Evolutionary conservation across 2,329 filamentous ascomycete species (phyloP), one percentile per base, ranked within the genome.

Genomic region (Hypoxylon sp.): DNA sequence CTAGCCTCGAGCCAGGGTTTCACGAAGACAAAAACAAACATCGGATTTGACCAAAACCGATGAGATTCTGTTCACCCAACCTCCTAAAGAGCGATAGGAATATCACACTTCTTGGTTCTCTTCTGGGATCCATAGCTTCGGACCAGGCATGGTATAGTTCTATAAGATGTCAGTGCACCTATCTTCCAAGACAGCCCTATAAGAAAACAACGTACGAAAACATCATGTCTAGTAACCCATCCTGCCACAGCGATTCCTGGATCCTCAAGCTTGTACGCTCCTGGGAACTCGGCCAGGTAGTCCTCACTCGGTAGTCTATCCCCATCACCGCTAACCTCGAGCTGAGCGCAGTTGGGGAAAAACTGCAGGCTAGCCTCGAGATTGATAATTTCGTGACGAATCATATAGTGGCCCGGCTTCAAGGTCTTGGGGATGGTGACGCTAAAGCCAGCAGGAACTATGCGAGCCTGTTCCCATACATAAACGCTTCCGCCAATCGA

Each of bases 251-350:
- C 30, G 5, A 46, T 11, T 3, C 43, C 43, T 1, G 19, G 25
- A 8, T 26, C 34, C 2, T 38, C 19, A 5, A 19, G 4, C 6
- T n/a, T 19, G 20, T 47, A 47, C 9, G 27, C 32, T 1, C 57
- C 54, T 11, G 54, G 55, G 34, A 63, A 63, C 12, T 57, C 51
- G 17, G 55, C 50, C 0, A 63, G 52, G 38, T 59, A 57, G 15
- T 61, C 58, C 7, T 55, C 48, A 11, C 11, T 2, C 1, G 43
- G 37, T 7, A 31, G 11, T 7, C 30, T 6, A 3, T 34, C 23
- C 2, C 49, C 52, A 6, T 45, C 42, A 3, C 47, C 47, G 16
- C 8, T 45, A 8, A 55, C 27, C 17, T 50, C 32, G 7, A 59
- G 36, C 23, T 56, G 44, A 4, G 56, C 53, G 15, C 49, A 57